phyloP scores from a whole-genome alignment of 345 rosid species.

The Populus simonii region DNA sequence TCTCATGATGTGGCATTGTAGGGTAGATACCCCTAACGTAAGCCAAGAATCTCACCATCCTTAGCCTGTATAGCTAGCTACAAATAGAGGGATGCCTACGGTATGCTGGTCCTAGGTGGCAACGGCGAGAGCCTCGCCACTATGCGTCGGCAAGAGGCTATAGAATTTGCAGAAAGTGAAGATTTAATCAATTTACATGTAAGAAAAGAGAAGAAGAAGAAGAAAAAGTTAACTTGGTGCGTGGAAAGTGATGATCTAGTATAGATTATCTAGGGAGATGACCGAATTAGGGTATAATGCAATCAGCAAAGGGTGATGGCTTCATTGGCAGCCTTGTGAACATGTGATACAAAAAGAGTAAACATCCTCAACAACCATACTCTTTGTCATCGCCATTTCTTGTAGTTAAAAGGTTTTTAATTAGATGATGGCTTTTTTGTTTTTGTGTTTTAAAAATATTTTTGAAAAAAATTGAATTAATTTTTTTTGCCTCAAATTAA shows the following conservation, averaged over 20 bases:
- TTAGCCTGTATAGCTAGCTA: neutral
- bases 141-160: neutral
- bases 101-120: neutral
- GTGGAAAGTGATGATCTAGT: neutral
- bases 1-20: constrained; percentile 12
- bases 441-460: too few species aligned
- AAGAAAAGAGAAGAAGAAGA: neutral
- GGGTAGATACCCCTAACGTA: neutral
- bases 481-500: too few species aligned
- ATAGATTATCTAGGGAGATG: too few species aligned
- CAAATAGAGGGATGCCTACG: neutral
- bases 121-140: neutral
- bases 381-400: neutral
- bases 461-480: too few species aligned
- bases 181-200: neutral
- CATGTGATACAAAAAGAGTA: too few species aligned
- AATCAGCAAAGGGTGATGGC: neutral
- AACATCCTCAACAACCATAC: too few species aligned
- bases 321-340: neutral
- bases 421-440: too few species aligned
- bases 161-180: neutral
- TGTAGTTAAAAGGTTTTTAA: neutral
- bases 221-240: neutral
- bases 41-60: constrained; percentile 6
- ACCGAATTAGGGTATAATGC: neutral